These are phyloP conservation scores for Monascus purpureus DNA, from an alignment of 495 filamentous ascomycete species.

Conservation along the genomic window DNA sequence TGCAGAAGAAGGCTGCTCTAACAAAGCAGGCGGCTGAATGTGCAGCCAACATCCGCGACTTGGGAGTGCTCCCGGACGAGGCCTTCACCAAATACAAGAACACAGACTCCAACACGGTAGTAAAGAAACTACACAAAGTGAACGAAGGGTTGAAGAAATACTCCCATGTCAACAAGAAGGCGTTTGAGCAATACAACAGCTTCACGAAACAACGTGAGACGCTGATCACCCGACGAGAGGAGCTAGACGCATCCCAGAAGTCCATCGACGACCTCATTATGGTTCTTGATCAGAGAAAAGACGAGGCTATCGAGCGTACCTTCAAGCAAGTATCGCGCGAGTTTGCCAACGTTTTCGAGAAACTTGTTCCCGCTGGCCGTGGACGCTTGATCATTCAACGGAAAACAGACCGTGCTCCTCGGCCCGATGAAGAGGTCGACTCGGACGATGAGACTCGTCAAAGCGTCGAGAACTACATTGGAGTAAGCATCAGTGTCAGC, in stretches of 20 bases:
- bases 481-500: slow-evolving; percentile 94
- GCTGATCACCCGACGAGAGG: slow-evolving; percentile 64
- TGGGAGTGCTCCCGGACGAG: slow-evolving; percentile 88
- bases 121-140: slow-evolving; percentile 79
- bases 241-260: slow-evolving; percentile 67
- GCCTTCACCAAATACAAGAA: slow-evolving; percentile 85
- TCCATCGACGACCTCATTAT: slow-evolving; percentile 86
- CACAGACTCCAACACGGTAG: slow-evolving; percentile 61
- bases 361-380: slow-evolving; percentile 84
- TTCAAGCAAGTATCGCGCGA: slow-evolving; percentile 95
- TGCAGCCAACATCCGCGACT: slow-evolving; percentile 74
- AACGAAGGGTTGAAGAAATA: slow-evolving; percentile 93
- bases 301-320: slow-evolving; percentile 84
- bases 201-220: slow-evolving; percentile 85
- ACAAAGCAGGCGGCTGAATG: slow-evolving; percentile 64
- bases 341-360: slow-evolving; percentile 85
- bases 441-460: slow-evolving; percentile 42
- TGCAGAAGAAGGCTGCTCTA: slow-evolving; percentile 70
- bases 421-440: slow-evolving; percentile 53
- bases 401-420: slow-evolving; percentile 56
- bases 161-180: slow-evolving; percentile 97
- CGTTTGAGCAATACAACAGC: slow-evolving; percentile 95
- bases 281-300: slow-evolving; percentile 87
- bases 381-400: slow-evolving; percentile 89
- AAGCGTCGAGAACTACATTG: slow-evolving; percentile 88